Base-by-base conservation (phyloP, 2,329 filamentous ascomycete species). In the Penicillium psychrosexuale region DNA sequence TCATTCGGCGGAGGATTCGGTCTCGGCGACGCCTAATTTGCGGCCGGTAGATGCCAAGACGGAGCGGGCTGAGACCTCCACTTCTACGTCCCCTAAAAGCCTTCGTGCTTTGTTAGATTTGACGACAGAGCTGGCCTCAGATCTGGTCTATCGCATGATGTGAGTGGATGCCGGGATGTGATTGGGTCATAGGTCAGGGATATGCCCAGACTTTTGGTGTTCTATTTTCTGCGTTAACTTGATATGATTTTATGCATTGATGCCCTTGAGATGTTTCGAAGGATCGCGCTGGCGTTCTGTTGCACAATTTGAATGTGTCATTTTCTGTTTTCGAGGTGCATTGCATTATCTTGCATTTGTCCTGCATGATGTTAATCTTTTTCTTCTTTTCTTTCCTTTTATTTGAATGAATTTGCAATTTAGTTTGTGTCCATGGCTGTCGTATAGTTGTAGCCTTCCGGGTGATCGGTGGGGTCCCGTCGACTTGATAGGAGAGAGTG, bases 81-180 rank as follows among this genome's bases (percentile, higher is more conserved):
- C 62, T 33, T 33, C 28, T 7, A 62, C 61, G 15, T 34, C 43
- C 5, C 60, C 63, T n/a, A 66, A 60, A 37, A 72, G 69, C 28
- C 65, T 76, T 56, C 67, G 71, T 19, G 66, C 68, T 5, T 59
- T 76, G 47, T 46, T 76, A 47, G 73, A 76, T 51, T 61, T 61
- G 40, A 70, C 69, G 33, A 69, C 72, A 1, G 73, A 76, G 58
- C 61, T 76, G 62, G 73, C 72, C 22, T 74, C 72, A 33, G 73
- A 75, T 62, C 63, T 76, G 60, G 70, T 76, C 28, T 76, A 72
- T 57, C 69, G 72, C 27, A 70, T 75, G 71, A 74, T 74, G 71
- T 70, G 58, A 67, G 22, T 12, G 24, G n/a, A 47, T 42, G 30
- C 1, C 5, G 27, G 0, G 12, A 27, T 56, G 40, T 61, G 58